Evolutionary conservation across 495 filamentous ascomycete genomes (phyloP).

Genomic region (Cudoniella acicularis): DNA sequence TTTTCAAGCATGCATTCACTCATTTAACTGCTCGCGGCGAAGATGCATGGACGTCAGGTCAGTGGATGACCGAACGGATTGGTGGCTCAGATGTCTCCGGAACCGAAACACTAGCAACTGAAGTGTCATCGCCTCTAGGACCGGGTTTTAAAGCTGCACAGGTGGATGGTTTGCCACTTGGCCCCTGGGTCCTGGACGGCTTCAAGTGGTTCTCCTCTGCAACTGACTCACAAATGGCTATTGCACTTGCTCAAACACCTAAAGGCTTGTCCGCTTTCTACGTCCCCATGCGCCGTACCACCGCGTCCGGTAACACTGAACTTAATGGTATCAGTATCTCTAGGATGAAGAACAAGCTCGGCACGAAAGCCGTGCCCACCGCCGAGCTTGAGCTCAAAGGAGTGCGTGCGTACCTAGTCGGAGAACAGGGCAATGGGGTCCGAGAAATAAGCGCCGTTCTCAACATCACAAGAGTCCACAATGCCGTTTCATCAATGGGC

Average conservation of each 20-base stretch:
- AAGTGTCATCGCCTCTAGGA: conserved; percentile 6
- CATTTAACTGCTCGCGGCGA: conserved; percentile 52
- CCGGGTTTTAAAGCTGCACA: not conserved
- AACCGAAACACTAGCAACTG: conserved; percentile 63
- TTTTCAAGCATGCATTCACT: conserved; percentile 49
- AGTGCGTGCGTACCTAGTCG: conserved; percentile 62
- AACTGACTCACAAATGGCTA: conserved; percentile 65
- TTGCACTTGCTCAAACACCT: conserved; percentile 65
- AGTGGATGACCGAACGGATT: conserved; percentile 84
- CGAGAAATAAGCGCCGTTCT: conserved; percentile 62
- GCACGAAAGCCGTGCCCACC: conserved; percentile 64
- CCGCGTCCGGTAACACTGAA: conserved; percentile 35
- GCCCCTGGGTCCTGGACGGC: conserved; percentile 59
- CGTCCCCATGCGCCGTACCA: conserved; percentile 55
- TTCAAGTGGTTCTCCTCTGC: conserved; percentile 80
- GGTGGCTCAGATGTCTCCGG: conserved; percentile 71
- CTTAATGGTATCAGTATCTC: conserved; percentile 66
- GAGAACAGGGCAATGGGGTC: conserved; percentile 59
- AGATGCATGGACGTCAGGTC: conserved; percentile 69
- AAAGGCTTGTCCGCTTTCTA: conserved; percentile 59
- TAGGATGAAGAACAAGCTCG: conserved; percentile 67
- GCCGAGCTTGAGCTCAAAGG: conserved; percentile 62
- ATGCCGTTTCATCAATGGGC: conserved; percentile 51
- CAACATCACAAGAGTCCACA: conserved; percentile 67
- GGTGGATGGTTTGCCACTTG: conserved; percentile 36